Evolutionary conservation across 192 early-diverging fungal species (phyloP), one percentile per base, ranked within the genome.

Genomic region (Umbelopsis isabellina): DNA sequence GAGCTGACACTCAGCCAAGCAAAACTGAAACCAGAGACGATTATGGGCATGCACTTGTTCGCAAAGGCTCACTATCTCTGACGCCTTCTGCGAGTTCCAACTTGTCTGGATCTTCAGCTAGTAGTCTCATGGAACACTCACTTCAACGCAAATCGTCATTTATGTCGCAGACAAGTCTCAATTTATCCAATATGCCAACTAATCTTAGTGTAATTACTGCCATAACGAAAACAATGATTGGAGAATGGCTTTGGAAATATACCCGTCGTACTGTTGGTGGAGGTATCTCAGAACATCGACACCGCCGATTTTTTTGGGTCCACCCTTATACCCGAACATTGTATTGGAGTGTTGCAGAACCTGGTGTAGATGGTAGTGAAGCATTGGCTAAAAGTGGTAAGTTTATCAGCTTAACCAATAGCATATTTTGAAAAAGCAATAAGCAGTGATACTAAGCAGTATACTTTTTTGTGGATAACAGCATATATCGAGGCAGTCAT

Each of bases 171-270:
- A 35, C 12, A 15, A 35, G 55, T 33, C 0, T 33, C 13, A 35
- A 25, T 10, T 18, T 61, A 16, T 27, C 16, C 25, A 35, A 25
- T 27, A 12, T 25, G 30, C 25, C 55, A 1, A 76, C 67, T 0
- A 70, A 72, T 65, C 64, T 77, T 9, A 85, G 84, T 51, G 85
- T 92, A 35, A 90, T 93, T 15, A 84, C 88, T 49, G 76, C 89
- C 8, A 91, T 93, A 45, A 90, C 92, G 22, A 89, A 89, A 47
- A 91, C 92, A 18, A 93, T 93, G 92, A 90, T 93, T 41, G 92
- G 92, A 10, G 87, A 90, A 53, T 90, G 83, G 70, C 78, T 93
- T 78, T 85, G 80, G 76, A 93, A 93, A 74, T 91, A 89, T 67
- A 92, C 91, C 18, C 79, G 89, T 8, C 78, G 85, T 35, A 82